phyloP scores from a whole-genome alignment of 768 basidiomycete genomes.

The Hygrocybe coccinea region DNA sequence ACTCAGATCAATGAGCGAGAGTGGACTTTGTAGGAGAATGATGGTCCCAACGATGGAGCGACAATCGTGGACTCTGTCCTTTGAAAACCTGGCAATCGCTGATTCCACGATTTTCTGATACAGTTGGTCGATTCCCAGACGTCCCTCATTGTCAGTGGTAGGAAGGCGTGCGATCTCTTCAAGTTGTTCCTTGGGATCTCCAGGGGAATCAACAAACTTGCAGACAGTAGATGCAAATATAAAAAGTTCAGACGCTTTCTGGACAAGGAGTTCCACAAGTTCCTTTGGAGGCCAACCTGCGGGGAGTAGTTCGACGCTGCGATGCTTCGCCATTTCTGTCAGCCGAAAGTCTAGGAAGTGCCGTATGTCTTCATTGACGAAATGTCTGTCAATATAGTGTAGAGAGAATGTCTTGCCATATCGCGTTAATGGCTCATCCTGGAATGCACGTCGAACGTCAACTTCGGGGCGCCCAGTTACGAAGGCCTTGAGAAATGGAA shows the following conservation, averaged over 20 bases:
- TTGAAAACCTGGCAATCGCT: not conserved
- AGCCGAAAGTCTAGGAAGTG: slow-evolving; percentile 13
- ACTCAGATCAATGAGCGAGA: not conserved
- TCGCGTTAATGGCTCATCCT: not conserved
- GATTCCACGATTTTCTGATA: slow-evolving; percentile 13
- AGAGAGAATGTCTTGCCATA: not conserved
- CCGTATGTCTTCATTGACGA: slow-evolving; percentile 15
- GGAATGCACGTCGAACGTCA: not conserved
- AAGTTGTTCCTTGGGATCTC: slow-evolving; percentile 6
- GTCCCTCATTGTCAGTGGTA: slow-evolving; percentile 16
- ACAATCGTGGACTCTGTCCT: slow-evolving; percentile 4
- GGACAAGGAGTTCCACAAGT: not conserved
- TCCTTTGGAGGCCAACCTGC: not conserved
- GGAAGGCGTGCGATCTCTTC: slow-evolving; percentile 11
- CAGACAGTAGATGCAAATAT: slow-evolving; percentile 3
- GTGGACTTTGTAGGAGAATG: slow-evolving; percentile 2
- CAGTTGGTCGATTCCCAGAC: slow-evolving; percentile 14
- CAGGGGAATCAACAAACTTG: slow-evolving; percentile 12
- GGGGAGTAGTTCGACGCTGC: not conserved
- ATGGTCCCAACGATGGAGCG: slow-evolving; percentile 4
- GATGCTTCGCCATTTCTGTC: slow-evolving; percentile 7
- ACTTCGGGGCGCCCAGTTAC: slow-evolving; percentile 13
- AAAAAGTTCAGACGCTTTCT: not conserved
- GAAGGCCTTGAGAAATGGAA: slow-evolving; percentile 1
- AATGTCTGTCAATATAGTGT: slow-evolving; percentile 2